These are phyloP conservation scores for Fusarium transvaalense DNA, from an alignment of 2,329 filamentous ascomycete species.

Conservation along the genomic window DNA sequence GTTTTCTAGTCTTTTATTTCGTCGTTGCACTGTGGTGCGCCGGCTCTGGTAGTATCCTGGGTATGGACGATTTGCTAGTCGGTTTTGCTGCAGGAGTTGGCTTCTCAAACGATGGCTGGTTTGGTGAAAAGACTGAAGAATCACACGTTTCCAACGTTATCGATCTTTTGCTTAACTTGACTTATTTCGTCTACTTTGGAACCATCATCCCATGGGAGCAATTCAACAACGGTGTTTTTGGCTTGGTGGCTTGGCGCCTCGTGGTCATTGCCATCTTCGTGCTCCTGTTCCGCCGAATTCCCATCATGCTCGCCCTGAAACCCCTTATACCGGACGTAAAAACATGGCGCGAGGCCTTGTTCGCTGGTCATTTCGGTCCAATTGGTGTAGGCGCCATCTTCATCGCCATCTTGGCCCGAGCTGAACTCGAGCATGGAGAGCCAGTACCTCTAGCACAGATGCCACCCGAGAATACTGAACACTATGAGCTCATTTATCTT, in stretches of 20 bases:
- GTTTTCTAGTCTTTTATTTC: constrained; percentile 98
- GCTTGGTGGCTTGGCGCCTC: constrained; percentile 87
- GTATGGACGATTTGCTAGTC: constrained; percentile 92
- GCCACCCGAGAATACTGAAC: constrained; percentile 65
- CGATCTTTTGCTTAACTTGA: constrained; percentile 94
- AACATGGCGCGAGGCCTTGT: constrained; percentile 96
- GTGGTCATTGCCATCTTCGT: constrained; percentile 95
- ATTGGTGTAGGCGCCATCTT: constrained; percentile 98
- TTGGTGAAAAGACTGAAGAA: constrained; percentile 97
- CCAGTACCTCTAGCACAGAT: constrained; percentile 79
- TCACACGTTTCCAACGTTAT: constrained; percentile 99
- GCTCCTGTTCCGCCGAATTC: constrained; percentile 94
- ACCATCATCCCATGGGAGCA: constrained; percentile 97
- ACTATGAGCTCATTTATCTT: constrained; percentile 80
- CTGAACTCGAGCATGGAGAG: constrained; percentile 83
- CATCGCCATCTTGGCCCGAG: constrained; percentile 89
- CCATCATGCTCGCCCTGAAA: constrained; percentile 91
- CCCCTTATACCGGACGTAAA: constrained; percentile 96
- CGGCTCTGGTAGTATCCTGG: constrained; percentile 89
- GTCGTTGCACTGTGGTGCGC: constrained; percentile 95
- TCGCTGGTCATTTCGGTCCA: constrained; percentile 96
- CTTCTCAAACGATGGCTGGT: constrained; percentile 99
- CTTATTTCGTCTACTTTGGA: constrained; percentile 98
- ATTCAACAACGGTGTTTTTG: constrained; percentile 81
- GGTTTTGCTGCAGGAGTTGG: constrained; percentile 97